Conservation (phyloP, 164 flowering plant species). For the Aristolochia fimbriata region DNA sequence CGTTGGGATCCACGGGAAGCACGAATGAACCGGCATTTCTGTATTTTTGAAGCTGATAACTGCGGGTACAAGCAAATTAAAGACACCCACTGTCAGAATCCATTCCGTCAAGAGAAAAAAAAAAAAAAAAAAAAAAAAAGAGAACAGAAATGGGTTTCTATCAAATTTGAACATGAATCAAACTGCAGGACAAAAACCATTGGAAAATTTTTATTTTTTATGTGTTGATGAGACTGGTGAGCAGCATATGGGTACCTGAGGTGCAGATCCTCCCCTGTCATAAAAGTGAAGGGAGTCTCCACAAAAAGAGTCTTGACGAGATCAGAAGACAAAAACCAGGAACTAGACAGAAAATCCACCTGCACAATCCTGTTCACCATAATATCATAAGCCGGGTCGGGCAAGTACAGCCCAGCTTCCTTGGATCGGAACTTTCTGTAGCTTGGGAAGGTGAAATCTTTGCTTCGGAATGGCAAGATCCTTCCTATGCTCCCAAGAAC, state of each 20-base stretch:
- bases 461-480: conserved; percentile 86
- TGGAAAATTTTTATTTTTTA: too few relatives aligned
- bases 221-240: too few relatives aligned
- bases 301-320: conserved; percentile 82
- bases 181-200: not conserved
- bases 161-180: not conserved
- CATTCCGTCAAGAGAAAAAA: not conserved
- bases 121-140: too few relatives aligned
- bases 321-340: conserved; percentile 95
- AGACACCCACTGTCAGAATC: conserved; percentile 1
- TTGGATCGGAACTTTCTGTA: conserved; percentile 85
- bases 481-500: conserved; percentile 95
- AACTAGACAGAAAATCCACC: conserved; percentile 94
- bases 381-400: conserved; percentile 97
- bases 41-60: conserved; percentile 96
- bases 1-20: conserved; percentile 83
- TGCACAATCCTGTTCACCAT: conserved; percentile 72
- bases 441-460: conserved; percentile 88
- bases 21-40: conserved; percentile 85
- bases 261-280: conserved; percentile 95
- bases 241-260: conserved; percentile 54
- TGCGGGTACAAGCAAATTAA: conserved; percentile 33
- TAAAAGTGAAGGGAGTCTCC: conserved; percentile 84
- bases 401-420: conserved; percentile 96
- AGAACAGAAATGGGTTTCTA: not conserved